These are phyloP conservation scores for Phialocephala subalpina DNA, from an alignment of 2,329 filamentous ascomycete genomes.

Conservation along the genomic window DNA sequence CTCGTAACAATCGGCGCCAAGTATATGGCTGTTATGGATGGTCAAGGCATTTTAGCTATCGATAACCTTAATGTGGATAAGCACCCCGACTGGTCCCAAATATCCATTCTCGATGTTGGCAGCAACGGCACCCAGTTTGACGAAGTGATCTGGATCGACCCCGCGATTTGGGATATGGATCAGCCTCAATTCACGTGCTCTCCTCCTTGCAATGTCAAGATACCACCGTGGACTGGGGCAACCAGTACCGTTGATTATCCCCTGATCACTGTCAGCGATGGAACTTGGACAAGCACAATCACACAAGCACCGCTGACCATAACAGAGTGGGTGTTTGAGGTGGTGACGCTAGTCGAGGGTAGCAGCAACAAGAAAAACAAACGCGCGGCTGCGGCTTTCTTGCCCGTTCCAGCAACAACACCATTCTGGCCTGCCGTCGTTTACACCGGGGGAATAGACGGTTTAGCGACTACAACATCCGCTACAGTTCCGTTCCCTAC, in stretches of 20 bases:
- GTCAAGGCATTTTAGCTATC: slow-evolving; percentile 37
- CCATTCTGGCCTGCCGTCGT: no score
- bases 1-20: slow-evolving; percentile 45
- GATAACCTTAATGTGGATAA: slow-evolving; percentile 42
- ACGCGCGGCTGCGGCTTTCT: slow-evolving; percentile 7
- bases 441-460: no score
- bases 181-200: slow-evolving; percentile 41
- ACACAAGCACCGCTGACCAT: slow-evolving; percentile 42
- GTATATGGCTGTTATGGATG: slow-evolving; percentile 41
- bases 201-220: slow-evolving; percentile 40
- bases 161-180: slow-evolving; percentile 44
- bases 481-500: no score
- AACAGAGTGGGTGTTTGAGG: slow-evolving; percentile 38
- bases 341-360: slow-evolving; percentile 32
- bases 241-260: slow-evolving; percentile 45
- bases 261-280: slow-evolving; percentile 42
- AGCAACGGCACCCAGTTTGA: slow-evolving; percentile 23
- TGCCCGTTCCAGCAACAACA: no score
- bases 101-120: slow-evolving; percentile 36
- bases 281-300: slow-evolving; percentile 44
- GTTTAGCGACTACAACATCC: no score
- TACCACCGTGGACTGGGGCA: slow-evolving; percentile 41
- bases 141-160: slow-evolving; percentile 41
- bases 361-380: slow-evolving; percentile 18
- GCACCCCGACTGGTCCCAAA: slow-evolving; percentile 44